These are phyloP conservation scores for Hortiboletus campestris DNA, from an alignment of 768 basidiomycete species.

Conservation along the genomic window DNA sequence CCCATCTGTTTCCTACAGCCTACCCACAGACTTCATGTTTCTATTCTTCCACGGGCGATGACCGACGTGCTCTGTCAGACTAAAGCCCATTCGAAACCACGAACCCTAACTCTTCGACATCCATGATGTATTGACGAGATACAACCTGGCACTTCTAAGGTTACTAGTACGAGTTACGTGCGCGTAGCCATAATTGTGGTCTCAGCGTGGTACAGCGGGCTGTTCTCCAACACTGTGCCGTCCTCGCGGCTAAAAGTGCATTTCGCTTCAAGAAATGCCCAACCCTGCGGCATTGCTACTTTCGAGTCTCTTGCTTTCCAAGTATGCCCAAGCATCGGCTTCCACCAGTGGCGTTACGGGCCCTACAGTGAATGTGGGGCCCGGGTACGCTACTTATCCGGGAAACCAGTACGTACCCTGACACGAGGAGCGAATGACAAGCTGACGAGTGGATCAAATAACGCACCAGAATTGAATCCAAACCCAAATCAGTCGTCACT, in stretches of 20 bases:
- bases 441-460: too few species aligned
- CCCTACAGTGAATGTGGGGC: slow-evolving; percentile 48
- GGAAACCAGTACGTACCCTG: slow-evolving; percentile 50
- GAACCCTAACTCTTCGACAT: too few species aligned
- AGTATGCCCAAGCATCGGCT: background rate
- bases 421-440: slow-evolving; percentile 27
- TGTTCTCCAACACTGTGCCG: background rate
- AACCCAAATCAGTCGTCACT: too few species aligned
- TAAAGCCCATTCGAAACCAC: too few species aligned
- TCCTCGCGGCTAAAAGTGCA: background rate
- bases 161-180: too few species aligned
- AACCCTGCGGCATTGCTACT: background rate
- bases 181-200: too few species aligned
- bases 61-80: too few species aligned
- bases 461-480: too few species aligned
- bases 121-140: too few species aligned
- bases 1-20: background rate
- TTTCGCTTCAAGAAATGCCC: background rate
- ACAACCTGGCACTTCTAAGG: too few species aligned
- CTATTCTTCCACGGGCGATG: too few species aligned
- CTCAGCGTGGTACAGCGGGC: too few species aligned
- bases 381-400: slow-evolving; percentile 58
- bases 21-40: background rate
- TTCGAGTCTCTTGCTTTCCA: slow-evolving; percentile 24
- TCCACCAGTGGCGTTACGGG: background rate